These are phyloP conservation scores for Sporothrix brasiliensis DNA, from an alignment of 2,329 filamentous ascomycete species.

Conservation along the genomic window DNA sequence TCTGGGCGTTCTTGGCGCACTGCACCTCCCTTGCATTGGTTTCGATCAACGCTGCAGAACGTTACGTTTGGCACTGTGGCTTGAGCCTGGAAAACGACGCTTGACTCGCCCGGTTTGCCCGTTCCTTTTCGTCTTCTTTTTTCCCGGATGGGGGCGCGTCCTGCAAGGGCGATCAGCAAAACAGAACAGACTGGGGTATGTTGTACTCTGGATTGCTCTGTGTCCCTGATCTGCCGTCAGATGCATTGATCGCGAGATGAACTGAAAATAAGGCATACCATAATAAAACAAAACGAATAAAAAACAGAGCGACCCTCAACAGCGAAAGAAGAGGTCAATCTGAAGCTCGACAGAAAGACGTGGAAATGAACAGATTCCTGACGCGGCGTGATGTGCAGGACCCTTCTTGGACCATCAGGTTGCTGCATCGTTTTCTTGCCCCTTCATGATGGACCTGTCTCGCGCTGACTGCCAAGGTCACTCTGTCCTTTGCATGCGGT, in stretches of 20 bases:
- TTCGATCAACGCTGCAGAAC: slow-evolving; percentile 8
- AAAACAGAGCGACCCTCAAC: not conserved
- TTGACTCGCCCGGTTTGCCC: not conserved
- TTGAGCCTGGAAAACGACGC: not conserved
- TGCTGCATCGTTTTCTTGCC: not conserved
- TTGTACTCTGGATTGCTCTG: not conserved
- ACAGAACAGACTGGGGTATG: not conserved
- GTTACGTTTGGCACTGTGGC: not conserved
- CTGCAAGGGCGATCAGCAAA: not conserved
- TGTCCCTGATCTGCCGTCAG: not conserved
- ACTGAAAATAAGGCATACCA: not conserved
- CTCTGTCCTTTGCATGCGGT: not conserved
- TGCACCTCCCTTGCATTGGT: not conserved
- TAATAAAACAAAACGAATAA: not conserved
- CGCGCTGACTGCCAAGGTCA: not conserved
- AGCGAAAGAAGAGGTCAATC: not conserved
- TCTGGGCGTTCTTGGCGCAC: not conserved
- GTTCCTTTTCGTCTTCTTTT: not conserved
- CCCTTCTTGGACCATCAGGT: not conserved
- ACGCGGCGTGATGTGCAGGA: not conserved
- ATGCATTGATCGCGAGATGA: slow-evolving; percentile 1
- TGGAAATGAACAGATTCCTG: not conserved
- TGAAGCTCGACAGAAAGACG: not conserved
- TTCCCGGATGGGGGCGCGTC: not conserved
- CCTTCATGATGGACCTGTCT: not conserved